Conservation (phyloP, 2,329 filamentous ascomycete species). For the Penicillium sp. region DNA sequence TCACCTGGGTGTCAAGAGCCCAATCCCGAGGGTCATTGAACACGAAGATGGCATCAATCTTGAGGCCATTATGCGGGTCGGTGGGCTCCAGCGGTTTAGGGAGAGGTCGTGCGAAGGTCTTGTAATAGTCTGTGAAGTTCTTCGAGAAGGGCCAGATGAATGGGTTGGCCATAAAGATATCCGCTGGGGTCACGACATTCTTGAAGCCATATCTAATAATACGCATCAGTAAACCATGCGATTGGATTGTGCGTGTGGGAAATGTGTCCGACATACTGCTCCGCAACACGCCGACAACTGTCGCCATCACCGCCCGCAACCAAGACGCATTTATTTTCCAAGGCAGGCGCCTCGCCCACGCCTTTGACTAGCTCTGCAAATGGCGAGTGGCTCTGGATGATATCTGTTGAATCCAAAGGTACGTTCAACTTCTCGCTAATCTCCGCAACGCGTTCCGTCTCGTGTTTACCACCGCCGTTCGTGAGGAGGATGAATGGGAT, state of each 20-base stretch:
- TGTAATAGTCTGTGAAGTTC: slow-evolving; percentile 64
- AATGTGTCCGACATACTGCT: slow-evolving; percentile 49
- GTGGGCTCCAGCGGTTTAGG: slow-evolving; percentile 38
- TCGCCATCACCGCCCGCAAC: slow-evolving; percentile 71
- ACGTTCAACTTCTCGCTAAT: slow-evolving; percentile 67
- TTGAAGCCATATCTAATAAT: slow-evolving; percentile 67
- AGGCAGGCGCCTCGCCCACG: slow-evolving; percentile 53
- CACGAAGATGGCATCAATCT: slow-evolving; percentile 87
- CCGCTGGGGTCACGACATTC: slow-evolving; percentile 80
- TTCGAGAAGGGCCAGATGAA: slow-evolving; percentile 81
- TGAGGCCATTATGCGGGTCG: slow-evolving; percentile 58
- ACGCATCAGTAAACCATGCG: not conserved
- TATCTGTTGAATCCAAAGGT: slow-evolving; percentile 65
- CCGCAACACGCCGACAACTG: slow-evolving; percentile 71
- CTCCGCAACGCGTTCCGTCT: slow-evolving; percentile 70
- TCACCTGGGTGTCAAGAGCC: slow-evolving; percentile 84
- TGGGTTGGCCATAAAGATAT: slow-evolving; percentile 74
- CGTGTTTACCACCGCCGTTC: slow-evolving; percentile 88
- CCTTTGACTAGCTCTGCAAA: slow-evolving; percentile 71
- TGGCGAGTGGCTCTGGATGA: slow-evolving; percentile 90
- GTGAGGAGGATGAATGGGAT: slow-evolving; percentile 95
- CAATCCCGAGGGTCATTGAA: slow-evolving; percentile 97
- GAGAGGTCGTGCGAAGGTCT: slow-evolving; percentile 43
- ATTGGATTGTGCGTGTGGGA: not conserved
- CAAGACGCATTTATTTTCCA: slow-evolving; percentile 68